Evolutionary conservation across 192 early-diverging fungal species (phyloP), one percentile per base, ranked within the genome.

Genomic region (Dissophora ornata): DNA sequence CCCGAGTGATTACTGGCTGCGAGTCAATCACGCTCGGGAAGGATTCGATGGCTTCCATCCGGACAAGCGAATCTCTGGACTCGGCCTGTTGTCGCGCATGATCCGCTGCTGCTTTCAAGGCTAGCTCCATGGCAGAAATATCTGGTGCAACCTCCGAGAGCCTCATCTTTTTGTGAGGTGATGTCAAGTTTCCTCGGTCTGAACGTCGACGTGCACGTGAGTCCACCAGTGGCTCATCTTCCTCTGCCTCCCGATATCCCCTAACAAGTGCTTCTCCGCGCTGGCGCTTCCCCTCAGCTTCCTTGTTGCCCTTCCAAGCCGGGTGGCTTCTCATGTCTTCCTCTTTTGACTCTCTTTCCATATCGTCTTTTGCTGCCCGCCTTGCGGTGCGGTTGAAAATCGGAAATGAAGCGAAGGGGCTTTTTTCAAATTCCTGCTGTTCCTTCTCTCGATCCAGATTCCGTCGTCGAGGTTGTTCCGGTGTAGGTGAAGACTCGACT

Each of bases 11-110:
- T 9, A 24, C 36, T 26, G 13, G 47, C 42, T 64, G 70, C 5
- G 70, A 65, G 3, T 65, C 70, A 1, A 56, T 44, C 25, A 54
- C 15, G 3, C 46, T 59, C 1, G 70, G 65, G 33, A 74, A 58
- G 11, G 70, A 65, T 13, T 58, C 62, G 30, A 74, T 65, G 16
- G 70, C 59, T 45, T 74, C 70, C 22, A 65, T 22, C 24, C 24
- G 46, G 7, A 11, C 9, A 13, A 47, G 45, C 46, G 8, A 21
- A 28, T 7, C n/a, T 3, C 55, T 32, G 40, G 4, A 22, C 3
- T 55, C 51, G 2, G 36, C 18, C 25, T 51, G 55, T 42, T 58
- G 66, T 3, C 55, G 55, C 7, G 55, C 25, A 40, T 57, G 55
- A 12, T 18, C 34, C 12, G 62, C 33, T 19, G 40, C 61, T 33